Conservation (phyloP, 1,284 basidiomycete species). For the Boletus austroedulis region DNA sequence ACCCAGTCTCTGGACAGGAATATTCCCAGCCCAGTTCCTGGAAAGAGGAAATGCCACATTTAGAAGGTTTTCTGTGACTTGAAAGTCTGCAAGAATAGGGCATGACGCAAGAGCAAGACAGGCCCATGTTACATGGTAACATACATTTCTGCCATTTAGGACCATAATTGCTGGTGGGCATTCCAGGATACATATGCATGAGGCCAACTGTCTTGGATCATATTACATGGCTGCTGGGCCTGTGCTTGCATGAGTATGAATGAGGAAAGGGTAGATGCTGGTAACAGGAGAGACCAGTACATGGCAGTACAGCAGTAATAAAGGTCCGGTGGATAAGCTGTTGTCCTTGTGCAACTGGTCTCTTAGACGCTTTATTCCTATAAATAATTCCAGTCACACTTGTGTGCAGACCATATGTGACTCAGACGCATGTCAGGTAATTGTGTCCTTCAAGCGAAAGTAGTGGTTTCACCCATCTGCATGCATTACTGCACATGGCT, state of each 20-base stretch:
- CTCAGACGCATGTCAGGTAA: too few relatives aligned
- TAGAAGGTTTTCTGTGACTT: background rate
- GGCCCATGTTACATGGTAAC: slow-evolving; percentile 18
- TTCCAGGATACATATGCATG: slow-evolving; percentile 27
- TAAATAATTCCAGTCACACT: too few relatives aligned
- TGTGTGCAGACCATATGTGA: too few relatives aligned
- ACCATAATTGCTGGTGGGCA: slow-evolving; percentile 45
- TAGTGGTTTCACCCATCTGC: too few relatives aligned
- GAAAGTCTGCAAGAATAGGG: slow-evolving; percentile 44
- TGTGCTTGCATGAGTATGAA: background rate
- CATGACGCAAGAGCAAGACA: background rate
- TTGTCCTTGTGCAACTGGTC: too few relatives aligned
- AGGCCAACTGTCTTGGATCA: slow-evolving; percentile 26
- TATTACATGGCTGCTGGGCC: background rate
- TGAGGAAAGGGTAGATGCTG: background rate
- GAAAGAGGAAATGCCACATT: background rate
- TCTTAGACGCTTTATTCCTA: too few relatives aligned
- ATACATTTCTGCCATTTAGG: slow-evolving; percentile 60
- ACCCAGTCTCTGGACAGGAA: background rate
- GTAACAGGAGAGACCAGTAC: background rate
- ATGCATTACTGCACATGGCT: too few relatives aligned
- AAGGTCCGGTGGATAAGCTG: too few relatives aligned
- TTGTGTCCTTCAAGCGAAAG: too few relatives aligned
- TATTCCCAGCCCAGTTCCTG: background rate
- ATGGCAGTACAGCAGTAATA: too few relatives aligned